A percentile compares a stretch with the other conserved stretches of the same genome.
Conservation (phyloP, 352 stramenopile species). For the Pythium sp. region DNA sequence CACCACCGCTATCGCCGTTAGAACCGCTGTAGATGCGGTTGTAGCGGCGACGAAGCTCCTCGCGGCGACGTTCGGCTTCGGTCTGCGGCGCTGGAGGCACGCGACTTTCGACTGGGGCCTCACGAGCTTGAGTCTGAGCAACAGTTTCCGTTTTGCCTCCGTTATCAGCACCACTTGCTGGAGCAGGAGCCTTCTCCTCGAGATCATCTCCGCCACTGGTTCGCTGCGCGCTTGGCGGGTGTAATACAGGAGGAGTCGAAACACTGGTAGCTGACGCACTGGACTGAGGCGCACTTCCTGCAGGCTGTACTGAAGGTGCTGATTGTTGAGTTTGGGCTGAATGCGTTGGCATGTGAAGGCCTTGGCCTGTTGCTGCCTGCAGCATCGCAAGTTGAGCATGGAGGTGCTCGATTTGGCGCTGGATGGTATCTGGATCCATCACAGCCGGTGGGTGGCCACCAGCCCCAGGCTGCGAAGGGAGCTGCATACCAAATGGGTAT, state of each 20-base stretch:
- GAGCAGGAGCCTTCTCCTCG: constrained; percentile 40
- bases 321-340: constrained; percentile 14
- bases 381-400: constrained; percentile 48
- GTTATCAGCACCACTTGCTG: constrained; percentile 13
- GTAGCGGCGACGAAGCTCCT: constrained; percentile 57
- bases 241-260: constrained; percentile 1
- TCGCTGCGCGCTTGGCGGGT: neutral
- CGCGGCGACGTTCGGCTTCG: constrained; percentile 45
- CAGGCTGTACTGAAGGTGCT: neutral
- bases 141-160: constrained; percentile 13
- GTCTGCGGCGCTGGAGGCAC: constrained; percentile 38
- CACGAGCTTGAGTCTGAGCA: neutral
- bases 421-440: constrained; percentile 46
- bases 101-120: constrained; percentile 26
- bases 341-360: constrained; percentile 9
- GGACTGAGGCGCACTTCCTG: neutral
- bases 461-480: constrained; percentile 24
- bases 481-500: constrained; percentile 39
- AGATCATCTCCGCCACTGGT: constrained; percentile 21
- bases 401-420: constrained; percentile 51
- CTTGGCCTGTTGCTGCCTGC: constrained; percentile 25
- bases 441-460: constrained; percentile 14
- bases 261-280: neutral
- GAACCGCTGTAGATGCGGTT: constrained; percentile 44
- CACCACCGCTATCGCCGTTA: constrained; percentile 8